Evolutionary conservation across 164 flowering plant genomes (phyloP).

Genomic region (Umbilicus rupestris): DNA sequence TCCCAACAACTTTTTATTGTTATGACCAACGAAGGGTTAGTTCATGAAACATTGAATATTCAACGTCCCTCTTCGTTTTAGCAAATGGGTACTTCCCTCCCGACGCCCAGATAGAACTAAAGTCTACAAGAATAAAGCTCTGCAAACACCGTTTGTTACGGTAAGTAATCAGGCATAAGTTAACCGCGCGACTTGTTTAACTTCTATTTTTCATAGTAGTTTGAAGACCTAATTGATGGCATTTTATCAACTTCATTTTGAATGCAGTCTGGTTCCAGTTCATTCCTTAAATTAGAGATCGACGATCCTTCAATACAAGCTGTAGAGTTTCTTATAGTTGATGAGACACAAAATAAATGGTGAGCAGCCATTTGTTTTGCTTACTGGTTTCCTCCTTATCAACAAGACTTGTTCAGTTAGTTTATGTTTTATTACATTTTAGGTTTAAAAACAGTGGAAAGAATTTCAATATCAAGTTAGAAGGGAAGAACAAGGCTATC

Average conservation of each 20-base stretch:
- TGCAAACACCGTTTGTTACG: conserved; percentile 68
- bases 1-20: not conserved
- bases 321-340: conserved; percentile 75
- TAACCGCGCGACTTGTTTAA: not conserved
- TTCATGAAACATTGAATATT: not conserved
- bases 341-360: conserved; percentile 69
- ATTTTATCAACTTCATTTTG: not conserved
- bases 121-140: conserved; percentile 67
- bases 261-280: conserved; percentile 56
- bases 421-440: conserved; percentile 1
- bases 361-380: conserved; percentile 17
- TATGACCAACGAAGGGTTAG: not conserved
- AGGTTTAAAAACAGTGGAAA: conserved; percentile 80
- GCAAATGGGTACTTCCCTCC: conserved; percentile 82
- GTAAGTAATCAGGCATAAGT: conserved; percentile 29
- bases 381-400: not conserved
- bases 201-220: not conserved
- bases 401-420: not conserved
- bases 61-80: conserved; percentile 14
- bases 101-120: conserved; percentile 65
- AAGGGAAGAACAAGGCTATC: conserved; percentile 25
- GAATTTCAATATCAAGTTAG: conserved; percentile 54
- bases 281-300: conserved; percentile 59
- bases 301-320: conserved; percentile 71
- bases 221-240: not conserved